Percentiles rank a stretch among this genome's conserved stretches.
Conservation (phyloP, 192 early-diverging fungal genomes). For the Gamsiella multidivaricata region DNA sequence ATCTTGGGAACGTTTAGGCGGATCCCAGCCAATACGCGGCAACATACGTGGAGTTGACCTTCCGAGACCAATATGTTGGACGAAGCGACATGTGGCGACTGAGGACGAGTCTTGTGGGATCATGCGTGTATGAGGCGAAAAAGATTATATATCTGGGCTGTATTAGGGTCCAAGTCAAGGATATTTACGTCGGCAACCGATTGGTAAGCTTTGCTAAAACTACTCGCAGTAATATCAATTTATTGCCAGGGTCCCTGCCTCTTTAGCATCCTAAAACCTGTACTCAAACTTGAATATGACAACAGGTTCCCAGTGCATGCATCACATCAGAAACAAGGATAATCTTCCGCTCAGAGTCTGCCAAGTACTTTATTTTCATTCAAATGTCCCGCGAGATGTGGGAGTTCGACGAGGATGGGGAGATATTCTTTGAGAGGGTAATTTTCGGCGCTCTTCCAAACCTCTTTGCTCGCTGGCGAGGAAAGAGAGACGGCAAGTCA, state of each 20-base stretch:
- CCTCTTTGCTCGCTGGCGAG: slow-evolving; percentile 88
- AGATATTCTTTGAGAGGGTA: slow-evolving; percentile 93
- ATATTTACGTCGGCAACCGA: slow-evolving; percentile 76
- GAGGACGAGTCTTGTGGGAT: slow-evolving; percentile 72
- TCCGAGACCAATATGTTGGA: slow-evolving; percentile 92
- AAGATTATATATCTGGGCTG: slow-evolving; percentile 74
- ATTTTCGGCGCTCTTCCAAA: slow-evolving; percentile 90
- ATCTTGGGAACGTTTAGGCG: slow-evolving; percentile 69
- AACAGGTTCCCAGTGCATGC: slow-evolving; percentile 80
- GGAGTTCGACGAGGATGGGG: slow-evolving; percentile 97
- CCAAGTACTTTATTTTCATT: slow-evolving; percentile 93
- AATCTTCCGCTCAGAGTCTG: slow-evolving; percentile 94
- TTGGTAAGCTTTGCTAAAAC: slow-evolving; percentile 60
- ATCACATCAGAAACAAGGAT: slow-evolving; percentile 82
- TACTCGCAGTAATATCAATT: too few species aligned
- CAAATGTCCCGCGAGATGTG: slow-evolving; percentile 99
- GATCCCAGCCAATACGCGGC: slow-evolving; percentile 74
- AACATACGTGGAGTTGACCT: slow-evolving; percentile 86
- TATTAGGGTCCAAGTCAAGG: slow-evolving; percentile 83
- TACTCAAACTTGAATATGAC: not conserved
- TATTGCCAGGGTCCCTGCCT: not conserved
- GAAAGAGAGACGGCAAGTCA: slow-evolving; percentile 50
- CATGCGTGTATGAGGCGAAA: slow-evolving; percentile 82
- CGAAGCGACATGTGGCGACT: slow-evolving; percentile 95
- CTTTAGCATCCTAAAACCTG: too few species aligned